Evolutionary conservation across 2,329 filamentous ascomycete genomes (phyloP).

Genomic region (Sporothrix brasiliensis): DNA sequence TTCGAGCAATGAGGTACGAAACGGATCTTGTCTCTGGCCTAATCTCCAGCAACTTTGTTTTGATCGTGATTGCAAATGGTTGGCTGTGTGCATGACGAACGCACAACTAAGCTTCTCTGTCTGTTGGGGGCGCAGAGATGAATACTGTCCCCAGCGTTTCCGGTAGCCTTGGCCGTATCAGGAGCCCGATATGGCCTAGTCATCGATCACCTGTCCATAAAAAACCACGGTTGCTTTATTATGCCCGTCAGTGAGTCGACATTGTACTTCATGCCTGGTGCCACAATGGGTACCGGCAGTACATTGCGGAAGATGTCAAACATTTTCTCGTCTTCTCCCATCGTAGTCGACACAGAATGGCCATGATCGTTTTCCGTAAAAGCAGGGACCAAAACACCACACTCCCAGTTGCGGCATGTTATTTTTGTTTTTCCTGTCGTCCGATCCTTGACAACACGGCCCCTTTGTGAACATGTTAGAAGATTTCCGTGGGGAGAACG

Average conservation of each 20-base stretch:
- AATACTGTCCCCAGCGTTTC: not conserved
- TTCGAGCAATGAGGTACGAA: not conserved
- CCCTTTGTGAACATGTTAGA: constrained; percentile 56
- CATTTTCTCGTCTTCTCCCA: constrained; percentile 23
- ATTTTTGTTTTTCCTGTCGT: constrained; percentile 70
- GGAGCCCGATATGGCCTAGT: not conserved
- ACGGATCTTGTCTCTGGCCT: not conserved
- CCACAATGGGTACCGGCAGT: constrained; percentile 66
- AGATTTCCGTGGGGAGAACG: not conserved
- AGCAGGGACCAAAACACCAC: constrained; percentile 77
- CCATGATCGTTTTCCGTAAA: constrained; percentile 34
- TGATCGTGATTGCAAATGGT: not conserved
- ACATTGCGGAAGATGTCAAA: constrained; percentile 56
- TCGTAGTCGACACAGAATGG: not conserved
- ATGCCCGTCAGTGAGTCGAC: constrained; percentile 38
- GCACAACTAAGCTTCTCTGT: not conserved
- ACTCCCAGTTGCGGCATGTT: constrained; percentile 92
- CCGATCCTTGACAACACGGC: constrained; percentile 72
- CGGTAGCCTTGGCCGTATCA: not conserved
- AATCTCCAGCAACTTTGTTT: not conserved
- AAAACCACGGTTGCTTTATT: constrained; percentile 49
- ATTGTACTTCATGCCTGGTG: constrained; percentile 58
- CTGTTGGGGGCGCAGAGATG: not conserved
- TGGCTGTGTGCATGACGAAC: not conserved
- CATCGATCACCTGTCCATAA: constrained; percentile 33